Evolutionary conservation across 331 rosid genomes (phyloP).

Genomic region (Malus hybrid): DNA sequence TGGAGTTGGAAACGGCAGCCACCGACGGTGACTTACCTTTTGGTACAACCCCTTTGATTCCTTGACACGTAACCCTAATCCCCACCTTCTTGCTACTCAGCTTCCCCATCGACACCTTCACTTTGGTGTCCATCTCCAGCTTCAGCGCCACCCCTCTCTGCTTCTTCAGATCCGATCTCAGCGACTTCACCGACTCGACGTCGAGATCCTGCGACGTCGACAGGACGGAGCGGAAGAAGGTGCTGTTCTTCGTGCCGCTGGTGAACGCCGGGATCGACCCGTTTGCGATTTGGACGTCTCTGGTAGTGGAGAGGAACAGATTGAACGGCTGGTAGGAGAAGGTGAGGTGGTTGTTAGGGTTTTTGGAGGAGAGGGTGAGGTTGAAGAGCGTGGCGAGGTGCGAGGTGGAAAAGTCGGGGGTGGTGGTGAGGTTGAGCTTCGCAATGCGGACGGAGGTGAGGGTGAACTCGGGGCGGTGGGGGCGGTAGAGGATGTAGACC

Average conservation of each 20-base stretch:
- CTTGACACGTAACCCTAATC: slow-evolving; percentile 69
- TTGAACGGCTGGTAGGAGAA: slow-evolving; percentile 69
- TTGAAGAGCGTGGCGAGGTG: slow-evolving; percentile 65
- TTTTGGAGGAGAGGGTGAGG: slow-evolving; percentile 61
- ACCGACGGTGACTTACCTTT: slow-evolving; percentile 67
- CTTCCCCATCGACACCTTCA: slow-evolving; percentile 72
- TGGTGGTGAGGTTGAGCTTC: slow-evolving; percentile 61
- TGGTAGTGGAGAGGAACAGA: slow-evolving; percentile 31
- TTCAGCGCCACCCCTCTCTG: slow-evolving; percentile 47
- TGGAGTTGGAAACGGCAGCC: slow-evolving; percentile 56
- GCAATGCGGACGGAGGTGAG: slow-evolving; percentile 75
- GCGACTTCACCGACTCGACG: slow-evolving; percentile 45
- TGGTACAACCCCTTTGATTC: slow-evolving; percentile 53
- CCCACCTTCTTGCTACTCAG: slow-evolving; percentile 72
- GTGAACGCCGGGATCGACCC: slow-evolving; percentile 61
- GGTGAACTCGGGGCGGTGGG: slow-evolving; percentile 87
- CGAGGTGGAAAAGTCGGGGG: slow-evolving; percentile 56
- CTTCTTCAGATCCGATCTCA: slow-evolving; percentile 79
- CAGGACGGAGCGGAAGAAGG: slow-evolving; percentile 43
- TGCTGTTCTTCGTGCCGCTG: slow-evolving; percentile 65
- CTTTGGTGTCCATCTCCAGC: slow-evolving; percentile 78
- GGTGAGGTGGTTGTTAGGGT: slow-evolving; percentile 72
- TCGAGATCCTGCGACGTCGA: slow-evolving; percentile 55
- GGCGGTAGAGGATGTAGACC: slow-evolving; percentile 78
- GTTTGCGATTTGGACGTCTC: slow-evolving; percentile 52